A percentile compares a stretch with the other conserved stretches of the same genome.
These are phyloP conservation scores for Stellera chamaejasme DNA, from an alignment of 345 rosid genomes.

Conservation along the genomic window DNA sequence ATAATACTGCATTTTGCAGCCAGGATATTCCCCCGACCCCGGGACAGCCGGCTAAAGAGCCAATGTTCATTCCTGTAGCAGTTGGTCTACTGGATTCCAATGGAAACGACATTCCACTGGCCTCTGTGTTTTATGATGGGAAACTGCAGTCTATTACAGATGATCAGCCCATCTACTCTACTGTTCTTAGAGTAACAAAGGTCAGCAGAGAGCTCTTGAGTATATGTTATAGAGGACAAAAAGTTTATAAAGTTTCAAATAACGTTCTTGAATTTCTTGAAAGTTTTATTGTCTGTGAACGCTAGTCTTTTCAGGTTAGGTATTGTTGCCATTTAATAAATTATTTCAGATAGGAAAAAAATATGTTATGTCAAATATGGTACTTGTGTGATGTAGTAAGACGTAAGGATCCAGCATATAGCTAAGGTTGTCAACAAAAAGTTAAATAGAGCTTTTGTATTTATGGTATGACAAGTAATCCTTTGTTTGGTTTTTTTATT, in stretches of 20 bases:
- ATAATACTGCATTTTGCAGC: slow-evolving; percentile 29
- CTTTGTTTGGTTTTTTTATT: too few species aligned
- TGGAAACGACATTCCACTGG: slow-evolving; percentile 76
- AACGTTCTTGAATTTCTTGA: neutral
- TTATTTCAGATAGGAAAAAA: too few species aligned
- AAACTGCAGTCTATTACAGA: slow-evolving; percentile 37
- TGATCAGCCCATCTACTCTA: slow-evolving; percentile 37
- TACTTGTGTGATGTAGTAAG: too few species aligned
- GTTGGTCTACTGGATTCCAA: slow-evolving; percentile 67
- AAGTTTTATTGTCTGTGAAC: neutral
- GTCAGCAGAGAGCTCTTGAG: slow-evolving; percentile 21
- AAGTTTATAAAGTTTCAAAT: too few species aligned
- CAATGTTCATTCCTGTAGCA: slow-evolving; percentile 83
- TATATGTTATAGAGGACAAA: neutral
- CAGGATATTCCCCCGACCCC: slow-evolving; percentile 88
- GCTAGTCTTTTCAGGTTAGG: neutral
- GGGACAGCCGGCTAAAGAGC: slow-evolving; percentile 83
- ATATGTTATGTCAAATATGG: too few species aligned
- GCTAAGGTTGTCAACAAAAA: too few species aligned
- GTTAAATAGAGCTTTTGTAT: too few species aligned
- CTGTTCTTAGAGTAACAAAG: slow-evolving; percentile 84
- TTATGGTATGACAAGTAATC: too few species aligned
- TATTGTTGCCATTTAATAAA: neutral
- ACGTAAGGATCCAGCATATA: too few species aligned
- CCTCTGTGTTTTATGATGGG: slow-evolving; percentile 66